Percentiles rank a stretch among this genome's conserved stretches.
These are phyloP conservation scores for Coemansia sp. DNA, from an alignment of 192 early-diverging fungal species.

Conservation along the genomic window DNA sequence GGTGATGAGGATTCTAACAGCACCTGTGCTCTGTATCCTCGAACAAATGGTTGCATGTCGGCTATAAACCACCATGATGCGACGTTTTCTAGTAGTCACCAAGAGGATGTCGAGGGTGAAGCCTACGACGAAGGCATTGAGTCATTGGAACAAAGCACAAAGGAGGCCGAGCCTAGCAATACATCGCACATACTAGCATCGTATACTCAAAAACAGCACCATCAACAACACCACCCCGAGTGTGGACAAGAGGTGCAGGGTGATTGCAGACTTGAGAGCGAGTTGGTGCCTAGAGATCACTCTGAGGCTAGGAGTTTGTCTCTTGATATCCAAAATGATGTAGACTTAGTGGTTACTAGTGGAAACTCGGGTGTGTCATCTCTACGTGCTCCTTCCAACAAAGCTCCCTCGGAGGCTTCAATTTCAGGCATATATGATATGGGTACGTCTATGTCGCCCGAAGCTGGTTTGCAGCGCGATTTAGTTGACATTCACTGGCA, in stretches of 20 bases:
- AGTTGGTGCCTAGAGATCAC: not conserved
- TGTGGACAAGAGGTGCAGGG: not conserved
- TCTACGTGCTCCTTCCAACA: not conserved
- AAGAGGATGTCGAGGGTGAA: not conserved
- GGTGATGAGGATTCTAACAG: not conserved
- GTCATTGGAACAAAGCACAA: not conserved
- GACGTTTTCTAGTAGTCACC: not conserved
- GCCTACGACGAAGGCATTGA: not conserved
- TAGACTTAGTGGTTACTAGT: not conserved
- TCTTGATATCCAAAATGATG: not conserved
- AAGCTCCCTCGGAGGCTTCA: not conserved
- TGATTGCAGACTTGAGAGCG: not conserved
- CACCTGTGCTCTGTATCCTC: not conserved
- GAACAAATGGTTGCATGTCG: not conserved
- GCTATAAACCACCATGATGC: not conserved
- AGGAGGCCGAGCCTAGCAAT: not conserved
- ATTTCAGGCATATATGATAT: not conserved
- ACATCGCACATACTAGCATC: not conserved
- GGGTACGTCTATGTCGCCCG: not conserved
- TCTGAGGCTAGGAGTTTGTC: not conserved
- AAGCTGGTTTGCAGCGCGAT: not conserved
- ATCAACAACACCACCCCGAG: not conserved
- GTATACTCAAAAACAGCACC: not conserved
- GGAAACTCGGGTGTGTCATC: not conserved
- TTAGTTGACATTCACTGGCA: slow-evolving; percentile 1